These are phyloP conservation scores for Aegilops longissima DNA, from an alignment of 176 grass and related monocot genomes.

Conservation along the genomic window DNA sequence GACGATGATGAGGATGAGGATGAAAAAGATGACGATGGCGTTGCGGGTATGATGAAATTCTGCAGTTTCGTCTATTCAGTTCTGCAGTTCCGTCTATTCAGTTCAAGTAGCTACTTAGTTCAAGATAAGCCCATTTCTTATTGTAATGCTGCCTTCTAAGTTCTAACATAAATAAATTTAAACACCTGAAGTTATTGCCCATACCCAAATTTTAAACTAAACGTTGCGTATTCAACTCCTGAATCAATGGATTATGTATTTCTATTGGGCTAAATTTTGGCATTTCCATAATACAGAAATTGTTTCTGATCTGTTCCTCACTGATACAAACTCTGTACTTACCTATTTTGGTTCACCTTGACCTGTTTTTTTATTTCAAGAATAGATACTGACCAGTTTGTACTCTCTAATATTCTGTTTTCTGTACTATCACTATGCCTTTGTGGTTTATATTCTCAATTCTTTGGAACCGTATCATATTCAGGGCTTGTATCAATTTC, in stretches of 20 bases:
- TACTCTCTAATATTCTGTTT: neutral
- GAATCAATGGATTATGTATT: neutral
- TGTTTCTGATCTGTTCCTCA: neutral
- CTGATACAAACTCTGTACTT: neutral
- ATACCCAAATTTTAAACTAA: neutral
- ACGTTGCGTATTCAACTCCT: neutral
- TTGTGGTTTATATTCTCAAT: neutral
- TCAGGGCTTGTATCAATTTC: neutral
- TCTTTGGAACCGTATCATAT: neutral
- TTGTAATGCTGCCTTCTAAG: neutral
- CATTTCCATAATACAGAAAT: neutral
- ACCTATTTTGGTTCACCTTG: neutral
- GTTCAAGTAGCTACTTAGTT: neutral
- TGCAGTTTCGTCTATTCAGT: neutral
- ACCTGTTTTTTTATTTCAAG: neutral
- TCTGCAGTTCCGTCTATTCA: neutral
- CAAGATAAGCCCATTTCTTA: neutral
- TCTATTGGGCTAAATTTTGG: neutral
- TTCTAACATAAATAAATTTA: neutral
- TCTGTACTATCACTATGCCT: neutral
- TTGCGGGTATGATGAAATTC: slow-evolving; percentile 19
- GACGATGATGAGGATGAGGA: slow-evolving; percentile 39
- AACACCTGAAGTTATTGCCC: neutral
- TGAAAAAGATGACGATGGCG: slow-evolving; percentile 36
- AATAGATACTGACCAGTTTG: neutral